Base-by-base conservation (phyloP, 805 yeast genomes). In the Metschnikowia proteae region DNA sequence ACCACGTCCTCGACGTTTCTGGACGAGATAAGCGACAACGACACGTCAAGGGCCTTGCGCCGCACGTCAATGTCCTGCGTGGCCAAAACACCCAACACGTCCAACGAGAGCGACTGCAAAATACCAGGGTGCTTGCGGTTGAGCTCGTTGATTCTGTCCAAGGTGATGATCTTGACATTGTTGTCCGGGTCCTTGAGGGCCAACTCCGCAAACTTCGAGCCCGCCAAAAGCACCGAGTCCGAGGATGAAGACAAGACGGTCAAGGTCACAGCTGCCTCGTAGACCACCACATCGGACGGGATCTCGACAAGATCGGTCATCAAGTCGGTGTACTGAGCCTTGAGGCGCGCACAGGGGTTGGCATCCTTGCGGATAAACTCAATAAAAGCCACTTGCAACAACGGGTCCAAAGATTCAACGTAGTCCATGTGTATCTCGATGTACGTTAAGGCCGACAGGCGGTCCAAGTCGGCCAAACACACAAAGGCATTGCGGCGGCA, bases 401-500 rank as follows among this genome's bases (percentile, higher is more conserved):
- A 73, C 46, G 96, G 87, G 60, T 92, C 98, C 54, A 87, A 71
- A 9, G 80, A 68, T 43, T 81, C 81, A 54, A 91, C 74, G 27
- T 75, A 65, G 22, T 77, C 64, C 53, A 84, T 71, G 62, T 84
- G 82, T 37, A 84, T 83, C 67, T 87, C 94, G 54, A 94, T 78
- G 68, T 82, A 94, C 53, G 80, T 81, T 60, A 89, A 80, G 25
- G 98, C 96, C 35, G 86, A 82, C 48, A 85, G 94, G 62, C 97
- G 81, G 66, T 87, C 86, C 62, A 95, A 74, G 57, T 82, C 84
- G 36, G 95, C 80, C 53, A 94, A 74, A 54, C 94, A 88, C 46
- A 90, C 83, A 65, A 94, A 95, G 2, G 97, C 98, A 67, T 94
- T 94, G 68, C 99, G 82, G 65, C 87, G 87, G 73, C 98, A 92